Conservation (phyloP, 305 asterid species). For the Petunia hybrid region DNA sequence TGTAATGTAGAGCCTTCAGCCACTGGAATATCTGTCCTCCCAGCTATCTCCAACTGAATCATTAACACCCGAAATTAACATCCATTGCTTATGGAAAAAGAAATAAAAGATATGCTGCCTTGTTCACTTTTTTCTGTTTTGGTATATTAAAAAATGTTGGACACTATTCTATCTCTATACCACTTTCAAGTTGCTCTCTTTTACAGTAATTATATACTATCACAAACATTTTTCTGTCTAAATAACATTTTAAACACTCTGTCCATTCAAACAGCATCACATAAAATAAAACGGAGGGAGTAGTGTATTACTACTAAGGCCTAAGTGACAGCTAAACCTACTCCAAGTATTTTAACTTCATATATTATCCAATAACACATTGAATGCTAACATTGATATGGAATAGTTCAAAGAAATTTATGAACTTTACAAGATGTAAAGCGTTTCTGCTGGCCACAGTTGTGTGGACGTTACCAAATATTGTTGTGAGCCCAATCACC, state of each 20-base stretch:
- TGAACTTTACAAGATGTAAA: conserved; percentile 72
- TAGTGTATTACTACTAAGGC: not conserved
- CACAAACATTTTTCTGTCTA: no score
- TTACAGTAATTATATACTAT: no score
- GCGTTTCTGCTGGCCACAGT: conserved; percentile 96
- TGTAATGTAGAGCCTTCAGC: conserved; percentile 96
- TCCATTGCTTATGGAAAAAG: not conserved
- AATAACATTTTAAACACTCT: no score
- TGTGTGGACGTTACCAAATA: conserved; percentile 92
- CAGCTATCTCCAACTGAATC: conserved; percentile 87
- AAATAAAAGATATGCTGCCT: not conserved
- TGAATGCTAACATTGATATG: not conserved
- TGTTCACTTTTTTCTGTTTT: no score
- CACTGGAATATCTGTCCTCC: conserved; percentile 89
- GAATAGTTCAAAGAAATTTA: not conserved
- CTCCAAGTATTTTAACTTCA: not conserved
- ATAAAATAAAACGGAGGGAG: not conserved
- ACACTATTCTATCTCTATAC: no score
- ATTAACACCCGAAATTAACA: conserved; percentile 26
- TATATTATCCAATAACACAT: not conserved
- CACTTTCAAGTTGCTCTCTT: no score
- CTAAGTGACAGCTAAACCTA: not conserved
- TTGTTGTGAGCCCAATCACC: conserved; percentile 91
- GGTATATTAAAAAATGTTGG: no score
- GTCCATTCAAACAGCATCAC: not conserved